Evolutionary conservation across 305 asterid genomes (phyloP).

Genomic region (Fraxinus platypoda): DNA sequence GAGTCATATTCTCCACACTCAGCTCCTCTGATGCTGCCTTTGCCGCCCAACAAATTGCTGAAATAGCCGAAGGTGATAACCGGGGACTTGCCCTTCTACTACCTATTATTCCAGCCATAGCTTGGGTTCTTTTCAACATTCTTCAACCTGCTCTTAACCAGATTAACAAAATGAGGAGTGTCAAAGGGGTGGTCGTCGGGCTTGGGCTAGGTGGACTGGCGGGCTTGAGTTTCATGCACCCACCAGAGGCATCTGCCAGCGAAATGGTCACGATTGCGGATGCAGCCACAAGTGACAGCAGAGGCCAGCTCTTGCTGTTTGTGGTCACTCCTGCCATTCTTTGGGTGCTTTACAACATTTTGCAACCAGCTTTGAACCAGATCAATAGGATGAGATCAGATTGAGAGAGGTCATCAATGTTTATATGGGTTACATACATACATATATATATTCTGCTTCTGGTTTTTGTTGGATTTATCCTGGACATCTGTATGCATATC

Average conservation of each 20-base stretch:
- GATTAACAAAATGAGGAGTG: constrained; percentile 70
- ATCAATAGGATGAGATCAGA: constrained; percentile 82
- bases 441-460: background rate
- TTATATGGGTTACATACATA: constrained; percentile 2
- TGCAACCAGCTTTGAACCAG: constrained; percentile 96
- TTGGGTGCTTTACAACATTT: constrained; percentile 82
- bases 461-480: background rate
- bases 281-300: constrained; percentile 56
- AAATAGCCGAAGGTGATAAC: constrained; percentile 82
- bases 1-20: constrained; percentile 76
- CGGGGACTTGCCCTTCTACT: constrained; percentile 73
- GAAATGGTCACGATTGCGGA: constrained; percentile 59
- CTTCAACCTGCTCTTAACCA: constrained; percentile 82
- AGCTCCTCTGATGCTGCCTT: constrained; percentile 67
- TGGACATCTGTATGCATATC: constrained; percentile 21
- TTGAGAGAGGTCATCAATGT: constrained; percentile 18
- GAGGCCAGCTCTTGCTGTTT: constrained; percentile 76
- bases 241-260: constrained; percentile 57
- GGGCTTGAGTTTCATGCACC: constrained; percentile 42
- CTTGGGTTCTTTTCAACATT: constrained; percentile 86
- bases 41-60: constrained; percentile 87
- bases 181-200: constrained; percentile 56
- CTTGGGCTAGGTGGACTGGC: constrained; percentile 67
- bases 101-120: constrained; percentile 67
- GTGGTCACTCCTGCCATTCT: constrained; percentile 74